phyloP scores from a whole-genome alignment of 768 basidiomycete species.

The Cystofilobasidium bisporidii region DNA sequence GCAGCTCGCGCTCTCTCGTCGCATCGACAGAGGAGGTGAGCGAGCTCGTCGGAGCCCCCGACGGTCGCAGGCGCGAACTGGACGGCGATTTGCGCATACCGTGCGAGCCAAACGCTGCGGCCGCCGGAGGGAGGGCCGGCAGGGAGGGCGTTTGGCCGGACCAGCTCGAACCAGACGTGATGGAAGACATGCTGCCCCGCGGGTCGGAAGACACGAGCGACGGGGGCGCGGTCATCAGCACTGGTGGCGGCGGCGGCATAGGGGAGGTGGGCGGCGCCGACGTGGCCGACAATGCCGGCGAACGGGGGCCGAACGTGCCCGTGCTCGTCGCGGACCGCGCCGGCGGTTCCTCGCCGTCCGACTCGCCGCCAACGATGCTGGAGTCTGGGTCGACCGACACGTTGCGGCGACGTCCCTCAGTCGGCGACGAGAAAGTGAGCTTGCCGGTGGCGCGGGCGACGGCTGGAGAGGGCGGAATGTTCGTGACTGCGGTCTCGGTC shows the following conservation, averaged over 20 bases:
- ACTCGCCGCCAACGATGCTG: conserved; percentile 5
- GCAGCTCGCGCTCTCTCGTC: not conserved
- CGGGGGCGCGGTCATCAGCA: not conserved
- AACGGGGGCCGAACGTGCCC: not conserved
- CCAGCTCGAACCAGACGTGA: not conserved
- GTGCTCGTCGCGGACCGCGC: not conserved
- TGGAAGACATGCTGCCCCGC: not conserved
- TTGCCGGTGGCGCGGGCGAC: not conserved
- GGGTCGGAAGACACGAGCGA: not conserved
- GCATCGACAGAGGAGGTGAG: not conserved
- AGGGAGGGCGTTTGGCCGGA: not conserved
- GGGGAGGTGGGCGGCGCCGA: not conserved
- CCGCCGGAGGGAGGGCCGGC: not conserved
- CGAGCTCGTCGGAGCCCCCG: not conserved
- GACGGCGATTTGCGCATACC: not conserved
- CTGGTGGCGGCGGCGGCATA: not conserved
- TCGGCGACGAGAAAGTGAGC: not conserved
- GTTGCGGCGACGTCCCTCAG: not conserved
- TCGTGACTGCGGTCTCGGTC: not conserved
- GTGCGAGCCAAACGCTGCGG: not conserved
- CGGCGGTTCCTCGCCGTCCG: not conserved
- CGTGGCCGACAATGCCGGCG: not conserved
- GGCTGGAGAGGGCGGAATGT: not conserved
- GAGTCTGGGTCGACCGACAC: not conserved
- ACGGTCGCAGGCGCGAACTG: not conserved